Conservation (phyloP, 164 flowering plant species). For the Taxillus chinensis region DNA sequence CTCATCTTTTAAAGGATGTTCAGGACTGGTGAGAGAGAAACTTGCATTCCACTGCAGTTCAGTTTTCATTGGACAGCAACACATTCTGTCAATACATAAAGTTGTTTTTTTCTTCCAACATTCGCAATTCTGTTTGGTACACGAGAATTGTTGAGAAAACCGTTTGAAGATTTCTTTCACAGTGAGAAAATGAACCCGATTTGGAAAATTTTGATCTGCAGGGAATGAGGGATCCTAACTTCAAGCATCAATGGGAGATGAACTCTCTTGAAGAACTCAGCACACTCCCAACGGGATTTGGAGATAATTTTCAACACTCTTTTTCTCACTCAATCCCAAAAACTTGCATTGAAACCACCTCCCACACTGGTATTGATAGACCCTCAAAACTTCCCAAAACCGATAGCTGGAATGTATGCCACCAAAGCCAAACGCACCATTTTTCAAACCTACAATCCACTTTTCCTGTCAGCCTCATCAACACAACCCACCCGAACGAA, state of each 20-base stretch:
- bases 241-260: conserved; percentile 33
- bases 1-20: conserved; percentile 26
- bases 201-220: conserved; percentile 7
- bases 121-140: not conserved
- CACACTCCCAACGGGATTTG: conserved; percentile 33
- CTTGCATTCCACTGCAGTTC: not conserved
- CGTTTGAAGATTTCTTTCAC: no score
- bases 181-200: not conserved
- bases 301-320: conserved; percentile 27
- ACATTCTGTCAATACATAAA: not conserved
- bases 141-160: not conserved
- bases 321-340: conserved; percentile 15
- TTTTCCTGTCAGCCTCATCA: conserved; percentile 21
- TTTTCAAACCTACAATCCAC: conserved; percentile 16
- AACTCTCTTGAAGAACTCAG: conserved; percentile 34
- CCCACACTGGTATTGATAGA: conserved; percentile 15
- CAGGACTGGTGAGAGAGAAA: conserved; percentile 26
- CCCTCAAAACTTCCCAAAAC: conserved; percentile 42
- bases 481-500: conserved; percentile 19
- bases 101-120: not conserved
- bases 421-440: conserved; percentile 12
- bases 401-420: conserved; percentile 31
- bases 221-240: conserved; percentile 47
- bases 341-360: conserved; percentile 12
- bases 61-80: not conserved